Evolutionary conservation across 2,329 filamentous ascomycete species (phyloP).

Genomic region (Rhinocladiella similis): DNA sequence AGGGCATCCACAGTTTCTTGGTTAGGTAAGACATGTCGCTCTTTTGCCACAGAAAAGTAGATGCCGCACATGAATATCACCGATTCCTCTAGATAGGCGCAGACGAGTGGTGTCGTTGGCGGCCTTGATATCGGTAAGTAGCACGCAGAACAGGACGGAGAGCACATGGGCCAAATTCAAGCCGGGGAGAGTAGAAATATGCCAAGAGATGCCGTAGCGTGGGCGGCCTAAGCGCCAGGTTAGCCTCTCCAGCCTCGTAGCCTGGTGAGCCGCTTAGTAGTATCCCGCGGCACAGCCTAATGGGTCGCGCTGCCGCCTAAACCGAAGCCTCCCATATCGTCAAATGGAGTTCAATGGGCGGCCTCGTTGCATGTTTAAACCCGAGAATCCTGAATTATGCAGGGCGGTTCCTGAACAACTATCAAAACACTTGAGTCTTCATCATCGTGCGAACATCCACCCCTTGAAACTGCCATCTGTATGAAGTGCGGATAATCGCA

Average conservation of each 20-base stretch:
- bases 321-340: not conserved
- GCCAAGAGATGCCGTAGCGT: too few relatives aligned
- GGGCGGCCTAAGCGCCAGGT: too few relatives aligned
- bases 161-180: not conserved
- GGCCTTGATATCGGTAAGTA: too few relatives aligned
- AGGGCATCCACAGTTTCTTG: constrained; percentile 38
- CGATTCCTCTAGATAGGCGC: too few relatives aligned
- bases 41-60: constrained; percentile 47
- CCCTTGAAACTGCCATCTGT: not conserved
- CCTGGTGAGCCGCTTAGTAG: too few relatives aligned
- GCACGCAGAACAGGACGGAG: not conserved
- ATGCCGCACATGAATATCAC: constrained; percentile 56
- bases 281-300: too few relatives aligned
- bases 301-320: too few relatives aligned
- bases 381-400: not conserved
- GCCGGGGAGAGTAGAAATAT: too few relatives aligned
- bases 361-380: not conserved
- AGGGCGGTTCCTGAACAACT: not conserved
- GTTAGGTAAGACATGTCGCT: constrained; percentile 55
- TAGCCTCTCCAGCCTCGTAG: too few relatives aligned
- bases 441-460: not conserved
- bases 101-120: too few relatives aligned
- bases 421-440: not conserved
- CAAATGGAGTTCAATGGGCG: not conserved
- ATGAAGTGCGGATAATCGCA: not conserved